A percentile compares a stretch with the other conserved stretches of the same genome.
Conservation (phyloP, 139 green algal genomes). For the Marvania coccoides region DNA sequence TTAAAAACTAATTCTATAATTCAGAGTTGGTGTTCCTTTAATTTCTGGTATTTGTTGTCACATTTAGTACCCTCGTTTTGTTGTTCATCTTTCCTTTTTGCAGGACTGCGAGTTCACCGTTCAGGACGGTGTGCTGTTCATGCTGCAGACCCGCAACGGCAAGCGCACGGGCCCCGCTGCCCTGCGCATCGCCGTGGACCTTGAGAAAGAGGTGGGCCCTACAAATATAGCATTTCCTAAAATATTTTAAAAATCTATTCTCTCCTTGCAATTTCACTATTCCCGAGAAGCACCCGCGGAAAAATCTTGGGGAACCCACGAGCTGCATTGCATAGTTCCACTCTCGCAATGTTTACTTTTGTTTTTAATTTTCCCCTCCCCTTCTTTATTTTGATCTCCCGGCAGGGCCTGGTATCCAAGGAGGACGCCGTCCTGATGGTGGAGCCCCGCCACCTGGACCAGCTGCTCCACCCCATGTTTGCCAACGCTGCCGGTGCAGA, state of each 20-base stretch:
- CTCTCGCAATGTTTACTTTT: too few relatives aligned
- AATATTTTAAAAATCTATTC: too few relatives aligned
- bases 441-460: conserved; percentile 80
- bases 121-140: conserved; percentile 76
- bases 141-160: conserved; percentile 81
- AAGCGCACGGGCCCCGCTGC: conserved; percentile 79
- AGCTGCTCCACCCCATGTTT: conserved; percentile 82
- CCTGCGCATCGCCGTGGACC: conserved; percentile 67
- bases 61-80: neutral
- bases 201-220: conserved; percentile 60
- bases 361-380: too few relatives aligned
- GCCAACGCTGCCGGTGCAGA: conserved; percentile 36
- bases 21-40: too few relatives aligned
- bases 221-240: too few relatives aligned
- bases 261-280: too few relatives aligned
- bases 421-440: conserved; percentile 69
- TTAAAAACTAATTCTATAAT: too few relatives aligned
- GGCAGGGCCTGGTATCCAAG: conserved; percentile 28
- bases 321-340: too few relatives aligned
- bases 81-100: neutral
- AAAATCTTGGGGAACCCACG: too few relatives aligned
- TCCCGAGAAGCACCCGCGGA: too few relatives aligned
- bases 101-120: conserved; percentile 90
- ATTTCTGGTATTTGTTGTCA: neutral
- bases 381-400: too few relatives aligned